Evolutionary conservation across 768 basidiomycete genomes (phyloP).

Genomic region (Suillus sp.): DNA sequence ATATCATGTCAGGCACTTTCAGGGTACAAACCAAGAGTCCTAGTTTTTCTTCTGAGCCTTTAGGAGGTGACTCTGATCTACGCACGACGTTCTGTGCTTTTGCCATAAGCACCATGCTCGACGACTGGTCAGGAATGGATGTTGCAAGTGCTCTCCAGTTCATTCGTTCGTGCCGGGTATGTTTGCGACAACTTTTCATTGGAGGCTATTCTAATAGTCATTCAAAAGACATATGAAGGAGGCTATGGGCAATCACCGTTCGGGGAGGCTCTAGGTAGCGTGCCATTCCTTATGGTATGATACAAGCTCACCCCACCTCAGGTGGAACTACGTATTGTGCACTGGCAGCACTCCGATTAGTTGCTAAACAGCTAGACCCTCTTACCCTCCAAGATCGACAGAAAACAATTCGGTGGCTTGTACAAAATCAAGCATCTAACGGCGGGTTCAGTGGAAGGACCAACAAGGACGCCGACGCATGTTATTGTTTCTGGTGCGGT

Average conservation of each 20-base stretch:
- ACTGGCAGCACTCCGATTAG: conserved; percentile 70
- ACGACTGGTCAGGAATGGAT: conserved; percentile 78
- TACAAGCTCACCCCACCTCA: conserved; percentile 29
- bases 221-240: conserved; percentile 77
- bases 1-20: conserved; percentile 7
- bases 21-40: not conserved
- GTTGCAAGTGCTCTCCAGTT: conserved; percentile 61
- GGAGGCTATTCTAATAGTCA: not conserved
- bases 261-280: conserved; percentile 78
- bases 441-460: conserved; percentile 92
- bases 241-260: conserved; percentile 84
- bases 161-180: conserved; percentile 72
- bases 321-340: conserved; percentile 96
- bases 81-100: conserved; percentile 88
- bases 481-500: conserved; percentile 97
- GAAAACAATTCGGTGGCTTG: conserved; percentile 73
- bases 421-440: conserved; percentile 59
- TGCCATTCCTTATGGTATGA: not conserved
- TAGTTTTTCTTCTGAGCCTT: conserved; percentile 75
- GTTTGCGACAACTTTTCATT: conserved; percentile 19
- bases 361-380: conserved; percentile 32
- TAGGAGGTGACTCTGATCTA: conserved; percentile 72
- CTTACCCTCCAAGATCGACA: conserved; percentile 43
- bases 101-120: conserved; percentile 74
- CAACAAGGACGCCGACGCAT: conserved; percentile 86